Base-by-base conservation (phyloP, 139 green algal species). In the Zygnema cylindricum region DNA sequence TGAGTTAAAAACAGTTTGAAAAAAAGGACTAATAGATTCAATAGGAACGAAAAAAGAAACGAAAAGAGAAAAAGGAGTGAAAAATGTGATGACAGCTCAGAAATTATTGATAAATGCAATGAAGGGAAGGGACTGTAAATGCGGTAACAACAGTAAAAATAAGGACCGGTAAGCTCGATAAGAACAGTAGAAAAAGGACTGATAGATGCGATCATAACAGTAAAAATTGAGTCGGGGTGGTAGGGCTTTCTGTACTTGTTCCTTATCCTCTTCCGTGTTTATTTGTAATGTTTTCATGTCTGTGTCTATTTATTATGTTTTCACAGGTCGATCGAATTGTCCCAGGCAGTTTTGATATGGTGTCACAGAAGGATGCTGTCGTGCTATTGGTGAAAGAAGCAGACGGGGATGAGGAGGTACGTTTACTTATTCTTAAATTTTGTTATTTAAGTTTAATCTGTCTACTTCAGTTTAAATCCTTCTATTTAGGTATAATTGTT, bases 391-490 rank as follows among this genome's bases (percentile, higher is more conserved):
- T 91, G 77, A n/a, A 49, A n/a, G 69, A 36, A 0, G 97, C 97
- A 21, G 93, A 93, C 0, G 97, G 97, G 1, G 97, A 99, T 81
- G 97, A 99, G 94, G 97, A 99, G 93, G 94, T 99, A 77, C 91
- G 91, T 32, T 69, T 87, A 43, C 77, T n/a, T n/a, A n/a, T n/a
- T n/a, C n/a, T n/a, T n/a, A n/a, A n/a, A n/a, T n/a, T n/a, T n/a
- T n/a, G n/a, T n/a, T n/a, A n/a, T n/a, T n/a, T n/a, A n/a, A n/a
- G n/a, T n/a, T n/a, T n/a, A n/a, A n/a, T n/a, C n/a, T n/a, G n/a
- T n/a, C n/a, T n/a, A n/a, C n/a, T n/a, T n/a, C n/a, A n/a, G n/a
- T n/a, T n/a, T n/a, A n/a, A n/a, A n/a, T n/a, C n/a, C n/a, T n/a
- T n/a, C n/a, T n/a, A n/a, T 30, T n/a, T n/a, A n/a, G n/a, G n/a